Evolutionary conservation across 495 filamentous ascomycete species (phyloP), one percentile per base, ranked within the genome.

Genomic region (Hypoxylon fuscum): DNA sequence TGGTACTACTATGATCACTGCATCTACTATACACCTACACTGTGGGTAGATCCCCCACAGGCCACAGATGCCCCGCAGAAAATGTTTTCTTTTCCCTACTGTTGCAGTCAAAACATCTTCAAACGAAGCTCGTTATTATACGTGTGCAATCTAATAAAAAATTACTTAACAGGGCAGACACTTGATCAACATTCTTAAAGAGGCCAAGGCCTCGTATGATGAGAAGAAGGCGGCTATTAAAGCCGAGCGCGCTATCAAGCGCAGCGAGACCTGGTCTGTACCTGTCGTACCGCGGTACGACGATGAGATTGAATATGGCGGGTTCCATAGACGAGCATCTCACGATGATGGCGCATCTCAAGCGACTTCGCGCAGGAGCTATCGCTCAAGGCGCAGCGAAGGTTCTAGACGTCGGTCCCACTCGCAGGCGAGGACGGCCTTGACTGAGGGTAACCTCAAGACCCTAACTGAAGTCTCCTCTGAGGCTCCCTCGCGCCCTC

Each of bases 201-300:
- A 96, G 55, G 93, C 93, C 55, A 91, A 89, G 70, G 85, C 87
- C 23, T 89, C 91, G 41, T 97, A 97, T 72, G 83, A 85, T 40
- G 91, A 96, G 68, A 85, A 87, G 67, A 95, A 94, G 70, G 87
- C 90, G 8, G 86, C 90, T 61, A 80, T 93, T 62, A 83, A 85
- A 69, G 85, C 89, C 10, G 81, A 87, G 61, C 87, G 88, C 44
- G 64, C 72, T 1, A 66, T 79, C 55, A 70, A 68, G 48, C 72
- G 79, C 12, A 70, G 73, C 40, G 70, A 78, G 52, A 81, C 79
- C 10, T 80, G 76, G 46, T 76, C 80, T 52, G 68, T 72, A 40
- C 45, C 60, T 14, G 43, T 58, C 35, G 62, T 47, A 31, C 66
- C 64, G 21, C 63, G 46, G 29, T 68, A 64, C 54, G 69, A 70